Conservation (phyloP, 345 rosid species). For the Odontarrhena argentea region DNA sequence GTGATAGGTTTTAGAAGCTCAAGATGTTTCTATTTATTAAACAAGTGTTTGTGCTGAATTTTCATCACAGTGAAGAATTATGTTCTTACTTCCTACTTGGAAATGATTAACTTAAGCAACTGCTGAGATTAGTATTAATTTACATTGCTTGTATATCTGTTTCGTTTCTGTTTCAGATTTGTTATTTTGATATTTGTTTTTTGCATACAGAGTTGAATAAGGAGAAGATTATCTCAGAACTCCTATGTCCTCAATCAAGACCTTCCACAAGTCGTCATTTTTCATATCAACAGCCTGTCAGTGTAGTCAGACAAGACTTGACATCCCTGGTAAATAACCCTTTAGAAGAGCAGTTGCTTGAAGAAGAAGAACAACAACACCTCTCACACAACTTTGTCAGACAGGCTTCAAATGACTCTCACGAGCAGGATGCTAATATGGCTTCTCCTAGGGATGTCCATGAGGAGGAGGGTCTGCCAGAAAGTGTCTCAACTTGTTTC, state of each 20-base stretch:
- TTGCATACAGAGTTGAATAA: slow-evolving; percentile 57
- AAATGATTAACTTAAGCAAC: slow-evolving; percentile 7
- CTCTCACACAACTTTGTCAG: slow-evolving; percentile 38
- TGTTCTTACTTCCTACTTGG: slow-evolving; percentile 4
- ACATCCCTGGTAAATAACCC: slow-evolving; percentile 27
- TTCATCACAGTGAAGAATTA: slow-evolving; percentile 4
- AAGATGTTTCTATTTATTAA: slow-evolving; percentile 14
- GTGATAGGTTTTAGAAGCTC: slow-evolving; percentile 12
- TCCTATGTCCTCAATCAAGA: slow-evolving; percentile 52
- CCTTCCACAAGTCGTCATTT: slow-evolving; percentile 43
- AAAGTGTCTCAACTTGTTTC: slow-evolving; percentile 32
- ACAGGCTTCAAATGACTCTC: slow-evolving; percentile 32
- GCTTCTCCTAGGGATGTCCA: slow-evolving; percentile 54
- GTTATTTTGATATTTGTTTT: slow-evolving; percentile 25
- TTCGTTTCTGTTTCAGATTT: background rate
- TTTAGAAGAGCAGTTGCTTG: slow-evolving; percentile 35
- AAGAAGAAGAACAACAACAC: slow-evolving; percentile 42
- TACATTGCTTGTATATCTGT: slow-evolving; percentile 6
- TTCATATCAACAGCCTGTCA: slow-evolving; percentile 39
- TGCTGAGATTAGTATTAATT: slow-evolving; percentile 4
- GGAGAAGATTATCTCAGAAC: slow-evolving; percentile 73
- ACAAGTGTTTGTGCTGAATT: slow-evolving; percentile 10
- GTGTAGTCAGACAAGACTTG: slow-evolving; percentile 34
- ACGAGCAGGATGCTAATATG: slow-evolving; percentile 45
- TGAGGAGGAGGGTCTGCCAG: slow-evolving; percentile 43